A percentile compares a stretch with the other conserved stretches of the same genome.
Evolutionary conservation across 2,329 filamentous ascomycete genomes (phyloP).

Genomic region (Trichoderma aggressivum): DNA sequence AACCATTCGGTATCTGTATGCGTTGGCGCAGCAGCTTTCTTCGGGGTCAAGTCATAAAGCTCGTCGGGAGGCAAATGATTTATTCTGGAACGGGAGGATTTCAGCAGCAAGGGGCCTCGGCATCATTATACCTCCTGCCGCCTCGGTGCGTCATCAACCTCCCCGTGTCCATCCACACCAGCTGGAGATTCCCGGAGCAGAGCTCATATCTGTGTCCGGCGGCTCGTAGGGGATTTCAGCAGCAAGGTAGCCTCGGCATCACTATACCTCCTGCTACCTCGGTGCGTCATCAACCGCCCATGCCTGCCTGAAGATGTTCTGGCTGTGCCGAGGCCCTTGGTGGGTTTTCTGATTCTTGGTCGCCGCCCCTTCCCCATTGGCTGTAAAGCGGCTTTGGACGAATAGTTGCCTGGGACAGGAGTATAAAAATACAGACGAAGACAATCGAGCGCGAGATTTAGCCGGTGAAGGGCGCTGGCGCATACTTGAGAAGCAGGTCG

Average conservation of each 20-base stretch:
- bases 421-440: slow-evolving; percentile 83
- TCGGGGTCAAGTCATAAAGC: no score
- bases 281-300: background rate
- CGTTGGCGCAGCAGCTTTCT: no score
- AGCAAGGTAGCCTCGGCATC: background rate
- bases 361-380: no score
- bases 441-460: slow-evolving; percentile 92
- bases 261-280: background rate
- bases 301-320: background rate
- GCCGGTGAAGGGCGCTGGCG: slow-evolving; percentile 75
- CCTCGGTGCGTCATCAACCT: background rate
- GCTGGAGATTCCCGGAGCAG: no score
- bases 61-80: no score
- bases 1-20: background rate
- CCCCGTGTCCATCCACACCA: no score
- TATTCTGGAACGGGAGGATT: no score
- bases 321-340: background rate
- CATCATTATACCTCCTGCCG: background rate
- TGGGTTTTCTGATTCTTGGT: background rate
- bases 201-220: no score
- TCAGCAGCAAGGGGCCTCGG: background rate
- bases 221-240: background rate
- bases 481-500: slow-evolving; percentile 66
- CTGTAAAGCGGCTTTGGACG: no score
- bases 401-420: slow-evolving; percentile 67